Conservation (phyloP, 2,329 filamentous ascomycete species). For the Ophiosphaerella korrae region DNA sequence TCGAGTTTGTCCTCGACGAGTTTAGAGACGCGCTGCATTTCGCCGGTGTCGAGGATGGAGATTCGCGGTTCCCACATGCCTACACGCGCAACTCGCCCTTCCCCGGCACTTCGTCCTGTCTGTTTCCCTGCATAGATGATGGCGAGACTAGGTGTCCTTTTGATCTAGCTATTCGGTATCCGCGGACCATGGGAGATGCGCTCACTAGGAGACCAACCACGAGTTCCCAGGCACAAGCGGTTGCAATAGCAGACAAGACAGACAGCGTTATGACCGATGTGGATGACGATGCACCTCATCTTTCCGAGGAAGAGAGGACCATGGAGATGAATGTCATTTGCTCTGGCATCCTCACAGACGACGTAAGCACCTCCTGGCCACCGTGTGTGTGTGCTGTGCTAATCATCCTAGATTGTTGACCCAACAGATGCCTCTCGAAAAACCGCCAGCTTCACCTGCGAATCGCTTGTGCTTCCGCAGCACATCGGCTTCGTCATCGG, state of each 20-base stretch:
- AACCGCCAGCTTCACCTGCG: conserved; percentile 80
- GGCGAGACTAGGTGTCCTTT: conserved; percentile 80
- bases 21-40: conserved; percentile 91
- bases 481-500: conserved; percentile 94
- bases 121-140: conserved; percentile 94
- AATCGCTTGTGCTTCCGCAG: conserved; percentile 72
- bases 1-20: conserved; percentile 77
- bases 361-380: conserved; percentile 52
- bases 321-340: conserved; percentile 90
- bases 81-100: conserved; percentile 84
- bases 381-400: background rate
- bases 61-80: conserved; percentile 84
- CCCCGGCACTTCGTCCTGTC: conserved; percentile 78
- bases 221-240: conserved; percentile 13
- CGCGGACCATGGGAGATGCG: conserved; percentile 82
- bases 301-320: conserved; percentile 79
- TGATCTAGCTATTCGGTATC: conserved; percentile 85
- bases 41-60: conserved; percentile 79
- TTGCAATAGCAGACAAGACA: conserved; percentile 32
- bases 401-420: conserved; percentile 62
- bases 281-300: conserved; percentile 49
- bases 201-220: conserved; percentile 40
- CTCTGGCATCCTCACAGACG: conserved; percentile 86
- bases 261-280: conserved; percentile 41
- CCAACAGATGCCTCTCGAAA: conserved; percentile 80